Percentiles rank a stretch among this genome's conserved stretches.
Conservation (phyloP, 306 rosid genomes). For the Gastrolobium villosum region DNA sequence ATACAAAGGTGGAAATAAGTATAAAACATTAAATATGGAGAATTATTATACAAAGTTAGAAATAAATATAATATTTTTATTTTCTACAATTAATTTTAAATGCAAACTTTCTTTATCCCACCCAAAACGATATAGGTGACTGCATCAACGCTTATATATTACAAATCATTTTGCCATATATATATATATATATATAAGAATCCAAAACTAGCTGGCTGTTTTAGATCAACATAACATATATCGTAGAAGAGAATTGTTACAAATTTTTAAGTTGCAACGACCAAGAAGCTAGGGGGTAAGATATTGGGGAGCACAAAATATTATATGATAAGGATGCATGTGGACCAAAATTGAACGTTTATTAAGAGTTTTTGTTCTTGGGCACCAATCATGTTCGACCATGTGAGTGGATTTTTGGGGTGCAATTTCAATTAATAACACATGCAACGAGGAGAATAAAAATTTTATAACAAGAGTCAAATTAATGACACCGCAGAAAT, state of each 20-base stretch:
- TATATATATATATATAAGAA: slow-evolving; percentile 39
- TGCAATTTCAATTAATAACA: neutral
- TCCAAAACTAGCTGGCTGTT: slow-evolving; percentile 48
- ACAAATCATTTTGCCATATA: too few species aligned
- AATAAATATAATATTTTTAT: too few species aligned
- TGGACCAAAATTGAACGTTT: slow-evolving; percentile 40
- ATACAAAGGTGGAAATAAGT: too few species aligned
- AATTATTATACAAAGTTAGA: too few species aligned
- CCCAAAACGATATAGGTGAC: too few species aligned
- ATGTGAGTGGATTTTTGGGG: slow-evolving; percentile 34
- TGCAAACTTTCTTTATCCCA: too few species aligned
- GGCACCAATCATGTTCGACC: slow-evolving; percentile 49
- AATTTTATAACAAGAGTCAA: neutral
- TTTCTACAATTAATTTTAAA: too few species aligned
- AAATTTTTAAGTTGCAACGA: slow-evolving; percentile 31
- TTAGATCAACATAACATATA: slow-evolving; percentile 20
- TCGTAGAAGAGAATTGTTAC: neutral
- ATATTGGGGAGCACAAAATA: slow-evolving; percentile 37
- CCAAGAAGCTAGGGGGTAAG: slow-evolving; percentile 34
- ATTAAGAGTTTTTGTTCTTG: slow-evolving; percentile 20
- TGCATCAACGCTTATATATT: too few species aligned
- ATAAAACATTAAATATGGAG: too few species aligned
- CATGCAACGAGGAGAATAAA: neutral
- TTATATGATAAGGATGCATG: slow-evolving; percentile 45
- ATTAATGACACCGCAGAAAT: neutral